Base-by-base conservation (phyloP, 2,329 filamentous ascomycete species). In the Xylaria sp. region DNA sequence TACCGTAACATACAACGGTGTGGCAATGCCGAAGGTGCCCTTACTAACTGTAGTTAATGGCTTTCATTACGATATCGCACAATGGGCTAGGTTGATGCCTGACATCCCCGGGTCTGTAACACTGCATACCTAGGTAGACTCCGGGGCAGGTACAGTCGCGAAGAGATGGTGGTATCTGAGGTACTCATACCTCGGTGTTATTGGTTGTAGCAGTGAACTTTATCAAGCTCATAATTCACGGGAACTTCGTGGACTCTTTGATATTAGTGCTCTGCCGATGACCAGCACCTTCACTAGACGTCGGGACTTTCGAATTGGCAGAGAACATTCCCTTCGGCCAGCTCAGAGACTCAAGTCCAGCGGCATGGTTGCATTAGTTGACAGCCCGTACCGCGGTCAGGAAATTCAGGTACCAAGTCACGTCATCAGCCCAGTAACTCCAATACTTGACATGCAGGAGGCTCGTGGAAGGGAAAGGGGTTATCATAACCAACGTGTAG, bases 11-110 rank as follows among this genome's bases (percentile, higher is more conserved):
- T n/a, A 46, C 6, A 28, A 46, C 39, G 15, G 55, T 46, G 39
- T 28, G 55, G 55, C 39, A 46, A 28, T 31, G 23, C 37, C 20
- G 39, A 58, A 31, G 15, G 23, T 2, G 15, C 23, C 31, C 55
- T 46, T n/a, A 58, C 39, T 28, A 15, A 46, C n/a, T 28, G 28
- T 41, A 58, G 20, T 31, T 58, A 58, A 55, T 10, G 20, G 31
- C 2, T 6, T 37, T 55, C 20, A 2, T 52, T 2, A 28, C 15
- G 12, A 52, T 52, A 18, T 2, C 5, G 10, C 34, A 10, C 1
- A 28, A 18, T 52, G 23, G 1, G 5, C 3, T 31, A 51, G 12
- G 8, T 25, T 23, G 48, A 10, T 10, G 23, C 9, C 20, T 51
- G n/a, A 48, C 44, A 20, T 18, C 9, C 10, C 8, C 3, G 9